Evolutionary conservation across 768 basidiomycete genomes (phyloP).

Genomic region (Leccinum olivaceopallidum): DNA sequence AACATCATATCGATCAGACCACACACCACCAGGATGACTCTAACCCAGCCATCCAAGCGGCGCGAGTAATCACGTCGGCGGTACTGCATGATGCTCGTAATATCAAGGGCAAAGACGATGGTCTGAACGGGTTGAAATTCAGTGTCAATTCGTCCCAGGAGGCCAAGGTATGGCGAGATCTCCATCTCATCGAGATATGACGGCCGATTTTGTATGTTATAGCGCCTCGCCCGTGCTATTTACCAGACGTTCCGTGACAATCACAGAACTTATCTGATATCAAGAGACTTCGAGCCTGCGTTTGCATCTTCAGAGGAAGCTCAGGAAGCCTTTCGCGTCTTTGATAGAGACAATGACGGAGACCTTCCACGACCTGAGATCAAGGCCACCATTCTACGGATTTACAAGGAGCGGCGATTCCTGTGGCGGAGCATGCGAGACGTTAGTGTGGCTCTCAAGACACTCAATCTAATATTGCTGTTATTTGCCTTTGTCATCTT

Average conservation of each 20-base stretch:
- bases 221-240: conserved; percentile 69
- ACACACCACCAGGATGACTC: conserved; percentile 32
- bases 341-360: conserved; percentile 76
- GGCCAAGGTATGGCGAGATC: conserved; percentile 52
- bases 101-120: conserved; percentile 51
- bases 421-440: conserved; percentile 77
- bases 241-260: conserved; percentile 60
- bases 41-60: conserved; percentile 53
- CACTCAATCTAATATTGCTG: conserved; percentile 63
- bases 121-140: conserved; percentile 46
- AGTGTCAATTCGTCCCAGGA: conserved; percentile 58
- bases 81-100: conserved; percentile 78
- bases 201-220: conserved; percentile 1
- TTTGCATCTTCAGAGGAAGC: conserved; percentile 59
- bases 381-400: conserved; percentile 62
- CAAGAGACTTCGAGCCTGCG: conserved; percentile 71
- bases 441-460: conserved; percentile 64
- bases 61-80: conserved; percentile 65
- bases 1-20: conserved; percentile 21
- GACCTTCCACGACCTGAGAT: conserved; percentile 77
- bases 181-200: background rate
- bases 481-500: conserved; percentile 62
- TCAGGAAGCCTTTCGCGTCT: conserved; percentile 68
- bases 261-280: conserved; percentile 57
- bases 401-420: conserved; percentile 79